Conservation (phyloP, 495 filamentous ascomycete genomes). For the Podospora pseudopauciseta region DNA sequence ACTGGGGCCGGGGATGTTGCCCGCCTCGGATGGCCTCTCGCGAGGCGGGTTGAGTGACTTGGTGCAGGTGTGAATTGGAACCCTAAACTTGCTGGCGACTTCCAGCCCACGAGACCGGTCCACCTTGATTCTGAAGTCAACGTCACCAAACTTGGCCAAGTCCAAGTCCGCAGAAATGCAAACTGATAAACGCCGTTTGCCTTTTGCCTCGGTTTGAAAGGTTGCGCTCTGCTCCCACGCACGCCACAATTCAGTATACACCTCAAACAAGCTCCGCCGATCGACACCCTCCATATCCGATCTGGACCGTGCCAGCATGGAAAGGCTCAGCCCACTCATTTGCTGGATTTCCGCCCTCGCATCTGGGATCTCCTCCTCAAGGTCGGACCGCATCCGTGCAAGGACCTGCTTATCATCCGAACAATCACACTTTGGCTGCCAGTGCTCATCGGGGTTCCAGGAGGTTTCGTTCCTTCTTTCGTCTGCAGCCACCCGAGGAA, state of each 20-base stretch:
- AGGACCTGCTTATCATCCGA: neutral
- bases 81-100: neutral
- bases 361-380: neutral
- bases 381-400: neutral
- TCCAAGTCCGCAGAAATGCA: neutral
- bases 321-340: neutral
- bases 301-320: neutral
- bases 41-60: neutral
- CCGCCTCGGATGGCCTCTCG: neutral
- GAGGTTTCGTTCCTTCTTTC: neutral
- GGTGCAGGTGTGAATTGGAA: neutral
- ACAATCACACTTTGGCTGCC: neutral
- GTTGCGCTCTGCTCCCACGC: neutral
- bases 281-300: neutral
- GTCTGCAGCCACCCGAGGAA: neutral
- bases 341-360: neutral
- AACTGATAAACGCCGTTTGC: neutral
- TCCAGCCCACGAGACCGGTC: neutral
- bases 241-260: neutral
- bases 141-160: neutral
- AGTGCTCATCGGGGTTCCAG: neutral
- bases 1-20: neutral
- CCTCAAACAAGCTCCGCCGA: constrained; percentile 1
- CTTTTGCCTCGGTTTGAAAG: neutral
- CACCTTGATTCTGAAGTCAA: neutral